Percentiles rank a stretch among this genome's conserved stretches.
Evolutionary conservation across 2,329 filamentous ascomycete genomes (phyloP).

Genomic region (Aspergillus pseudoviridinutans): DNA sequence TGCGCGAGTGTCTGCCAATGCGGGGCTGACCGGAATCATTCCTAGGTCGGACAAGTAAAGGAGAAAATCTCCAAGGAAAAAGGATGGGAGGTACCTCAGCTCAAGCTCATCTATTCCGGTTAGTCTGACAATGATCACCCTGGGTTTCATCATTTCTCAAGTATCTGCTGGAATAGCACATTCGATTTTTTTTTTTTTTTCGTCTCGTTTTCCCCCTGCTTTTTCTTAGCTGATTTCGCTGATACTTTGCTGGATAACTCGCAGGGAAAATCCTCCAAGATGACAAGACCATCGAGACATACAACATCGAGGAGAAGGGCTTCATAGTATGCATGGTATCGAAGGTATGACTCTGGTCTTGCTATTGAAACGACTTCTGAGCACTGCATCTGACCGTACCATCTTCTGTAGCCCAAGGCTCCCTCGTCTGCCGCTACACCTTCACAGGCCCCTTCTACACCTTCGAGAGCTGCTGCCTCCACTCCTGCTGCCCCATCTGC

Average conservation of each 20-base stretch:
- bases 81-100: constrained; percentile 83
- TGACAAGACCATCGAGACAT: constrained; percentile 92
- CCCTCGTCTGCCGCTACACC: constrained; percentile 38
- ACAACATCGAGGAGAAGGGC: constrained; percentile 99
- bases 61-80: constrained; percentile 88
- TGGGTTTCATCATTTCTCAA: not conserved
- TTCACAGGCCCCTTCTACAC: constrained; percentile 37
- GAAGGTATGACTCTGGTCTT: constrained; percentile 61
- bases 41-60: constrained; percentile 83
- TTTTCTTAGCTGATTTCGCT: constrained; percentile 3
- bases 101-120: constrained; percentile 99
- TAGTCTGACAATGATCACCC: constrained; percentile 31
- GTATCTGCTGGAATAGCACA: not conserved
- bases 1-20: constrained; percentile 18
- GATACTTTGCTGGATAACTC: constrained; percentile 10
- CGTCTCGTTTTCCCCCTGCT: not conserved
- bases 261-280: constrained; percentile 97
- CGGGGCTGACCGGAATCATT: constrained; percentile 32
- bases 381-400: constrained; percentile 18
- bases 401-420: constrained; percentile 63
- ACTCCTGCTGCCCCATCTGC: constrained; percentile 46
- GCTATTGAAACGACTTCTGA: not conserved
- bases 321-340: constrained; percentile 98
- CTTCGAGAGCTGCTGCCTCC: constrained; percentile 33
- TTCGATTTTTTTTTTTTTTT: not conserved